phyloP scores from a whole-genome alignment of 2,329 filamentous ascomycete species.

The Colletotrichum ledebouriae region DNA sequence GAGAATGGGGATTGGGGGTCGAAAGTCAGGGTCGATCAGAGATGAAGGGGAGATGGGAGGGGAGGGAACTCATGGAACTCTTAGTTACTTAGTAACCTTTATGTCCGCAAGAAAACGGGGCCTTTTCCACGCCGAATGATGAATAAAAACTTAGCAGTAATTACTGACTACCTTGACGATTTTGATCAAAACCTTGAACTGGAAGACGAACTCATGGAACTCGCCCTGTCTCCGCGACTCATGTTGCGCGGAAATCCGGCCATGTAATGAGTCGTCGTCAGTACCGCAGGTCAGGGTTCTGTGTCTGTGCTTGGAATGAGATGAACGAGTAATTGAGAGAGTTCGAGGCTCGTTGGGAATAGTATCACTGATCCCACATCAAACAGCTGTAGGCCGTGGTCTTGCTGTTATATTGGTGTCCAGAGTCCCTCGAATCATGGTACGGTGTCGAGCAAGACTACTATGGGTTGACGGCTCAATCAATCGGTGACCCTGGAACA shows the following conservation, averaged over 20 bases:
- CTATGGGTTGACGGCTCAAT: slow-evolving; percentile 3
- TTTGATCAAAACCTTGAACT: too few relatives aligned
- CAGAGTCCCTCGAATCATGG: background rate
- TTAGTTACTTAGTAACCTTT: too few relatives aligned
- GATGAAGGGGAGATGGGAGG: slow-evolving; percentile 16
- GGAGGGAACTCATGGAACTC: slow-evolving; percentile 10
- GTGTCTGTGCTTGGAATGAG: slow-evolving; percentile 5
- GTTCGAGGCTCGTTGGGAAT: background rate
- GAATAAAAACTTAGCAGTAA: too few relatives aligned
- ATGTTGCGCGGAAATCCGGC: slow-evolving; percentile 29
- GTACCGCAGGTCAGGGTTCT: slow-evolving; percentile 1
- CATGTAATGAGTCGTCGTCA: slow-evolving; percentile 25
- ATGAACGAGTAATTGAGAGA: slow-evolving; percentile 11
- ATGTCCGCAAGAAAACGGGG: too few relatives aligned
- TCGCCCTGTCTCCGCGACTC: slow-evolving; percentile 34
- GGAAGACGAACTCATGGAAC: slow-evolving; percentile 15
- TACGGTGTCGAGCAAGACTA: slow-evolving; percentile 3
- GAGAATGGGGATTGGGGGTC: slow-evolving; percentile 17
- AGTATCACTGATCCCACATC: background rate
- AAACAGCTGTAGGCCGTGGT: background rate
- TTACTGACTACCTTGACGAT: too few relatives aligned
- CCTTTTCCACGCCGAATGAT: too few relatives aligned
- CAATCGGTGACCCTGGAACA: background rate
- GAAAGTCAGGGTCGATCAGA: slow-evolving; percentile 12
- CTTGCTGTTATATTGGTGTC: too few relatives aligned